These are phyloP conservation scores for Coemansia sp. DNA, from an alignment of 192 early-diverging fungal genomes.

Conservation along the genomic window DNA sequence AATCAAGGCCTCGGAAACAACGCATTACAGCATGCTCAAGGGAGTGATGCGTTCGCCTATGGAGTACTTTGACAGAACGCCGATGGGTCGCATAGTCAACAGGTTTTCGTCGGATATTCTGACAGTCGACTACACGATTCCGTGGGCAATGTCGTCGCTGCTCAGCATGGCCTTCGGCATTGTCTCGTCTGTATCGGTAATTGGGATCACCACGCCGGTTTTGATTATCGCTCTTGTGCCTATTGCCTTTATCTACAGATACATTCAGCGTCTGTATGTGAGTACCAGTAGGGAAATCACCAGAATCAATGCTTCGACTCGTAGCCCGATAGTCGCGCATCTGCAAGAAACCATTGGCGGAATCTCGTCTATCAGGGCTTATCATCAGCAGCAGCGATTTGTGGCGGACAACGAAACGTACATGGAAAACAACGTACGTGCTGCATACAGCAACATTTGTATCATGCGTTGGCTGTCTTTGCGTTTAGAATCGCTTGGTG, in stretches of 20 bases:
- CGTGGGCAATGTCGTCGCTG: conserved; percentile 63
- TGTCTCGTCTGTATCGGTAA: conserved; percentile 59
- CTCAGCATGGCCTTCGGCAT: conserved; percentile 58
- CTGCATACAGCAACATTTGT: conserved; percentile 72
- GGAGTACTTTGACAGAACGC: conserved; percentile 78
- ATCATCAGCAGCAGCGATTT: conserved; percentile 78
- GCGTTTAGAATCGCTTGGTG: conserved; percentile 79
- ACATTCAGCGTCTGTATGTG: conserved; percentile 73
- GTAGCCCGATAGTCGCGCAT: conserved; percentile 80
- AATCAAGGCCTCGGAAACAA: conserved; percentile 55
- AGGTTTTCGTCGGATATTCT: conserved; percentile 69
- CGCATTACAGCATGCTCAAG: conserved; percentile 54
- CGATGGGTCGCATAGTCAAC: conserved; percentile 74
- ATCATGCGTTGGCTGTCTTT: conserved; percentile 77
- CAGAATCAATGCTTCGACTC: conserved; percentile 78
- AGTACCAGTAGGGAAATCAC: conserved; percentile 80
- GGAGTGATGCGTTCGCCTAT: conserved; percentile 72
- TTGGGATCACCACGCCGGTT: conserved; percentile 58
- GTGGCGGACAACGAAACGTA: conserved; percentile 62
- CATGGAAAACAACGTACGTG: conserved; percentile 74
- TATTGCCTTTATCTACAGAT: conserved; percentile 72
- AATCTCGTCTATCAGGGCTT: conserved; percentile 84
- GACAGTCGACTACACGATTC: conserved; percentile 58
- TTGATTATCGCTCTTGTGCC: conserved; percentile 72
- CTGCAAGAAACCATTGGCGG: conserved; percentile 82